These are phyloP conservation scores for Endoconidiophora laricicola DNA, from an alignment of 2,329 filamentous ascomycete species.

Conservation along the genomic window DNA sequence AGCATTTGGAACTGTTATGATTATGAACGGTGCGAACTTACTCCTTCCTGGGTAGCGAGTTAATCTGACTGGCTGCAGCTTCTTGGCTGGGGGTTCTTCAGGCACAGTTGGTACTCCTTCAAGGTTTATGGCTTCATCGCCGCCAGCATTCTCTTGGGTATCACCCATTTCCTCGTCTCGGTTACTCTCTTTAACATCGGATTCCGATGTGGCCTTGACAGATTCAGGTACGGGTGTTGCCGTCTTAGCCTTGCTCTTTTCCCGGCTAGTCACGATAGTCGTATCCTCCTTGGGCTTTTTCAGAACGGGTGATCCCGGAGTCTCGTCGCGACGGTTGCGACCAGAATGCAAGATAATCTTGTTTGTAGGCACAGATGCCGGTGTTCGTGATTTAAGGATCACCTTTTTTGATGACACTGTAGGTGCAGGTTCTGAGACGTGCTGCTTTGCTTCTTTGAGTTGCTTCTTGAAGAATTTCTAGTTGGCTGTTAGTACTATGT, in stretches of 20 bases:
- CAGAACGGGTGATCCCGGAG: constrained; percentile 2
- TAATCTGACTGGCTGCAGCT: constrained; percentile 5
- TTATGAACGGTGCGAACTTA: background rate
- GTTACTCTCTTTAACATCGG: background rate
- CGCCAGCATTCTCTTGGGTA: background rate
- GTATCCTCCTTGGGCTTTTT: background rate
- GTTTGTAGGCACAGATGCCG: constrained; percentile 3
- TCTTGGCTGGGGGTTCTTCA: constrained; percentile 7
- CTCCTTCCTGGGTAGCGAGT: constrained; percentile 10
- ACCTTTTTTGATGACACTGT: constrained; percentile 27
- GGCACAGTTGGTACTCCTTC: background rate
- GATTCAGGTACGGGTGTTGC: constrained; percentile 4
- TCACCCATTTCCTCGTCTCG: background rate
- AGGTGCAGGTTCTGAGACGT: constrained; percentile 51
- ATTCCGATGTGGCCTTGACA: background rate
- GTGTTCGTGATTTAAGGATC: constrained; percentile 11
- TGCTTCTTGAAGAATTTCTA: constrained; percentile 49
- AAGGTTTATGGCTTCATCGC: background rate
- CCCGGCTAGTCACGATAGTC: constrained; percentile 4
- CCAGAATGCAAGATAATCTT: constrained; percentile 60
- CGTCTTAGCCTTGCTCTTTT: constrained; percentile 8
- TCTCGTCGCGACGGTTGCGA: constrained; percentile 8
- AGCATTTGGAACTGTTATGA: background rate
- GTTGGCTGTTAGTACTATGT: background rate
- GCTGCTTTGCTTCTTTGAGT: constrained; percentile 53